Evolutionary conservation across 2,329 filamentous ascomycete species (phyloP).

Genomic region (Fusarium solani-melongenae): DNA sequence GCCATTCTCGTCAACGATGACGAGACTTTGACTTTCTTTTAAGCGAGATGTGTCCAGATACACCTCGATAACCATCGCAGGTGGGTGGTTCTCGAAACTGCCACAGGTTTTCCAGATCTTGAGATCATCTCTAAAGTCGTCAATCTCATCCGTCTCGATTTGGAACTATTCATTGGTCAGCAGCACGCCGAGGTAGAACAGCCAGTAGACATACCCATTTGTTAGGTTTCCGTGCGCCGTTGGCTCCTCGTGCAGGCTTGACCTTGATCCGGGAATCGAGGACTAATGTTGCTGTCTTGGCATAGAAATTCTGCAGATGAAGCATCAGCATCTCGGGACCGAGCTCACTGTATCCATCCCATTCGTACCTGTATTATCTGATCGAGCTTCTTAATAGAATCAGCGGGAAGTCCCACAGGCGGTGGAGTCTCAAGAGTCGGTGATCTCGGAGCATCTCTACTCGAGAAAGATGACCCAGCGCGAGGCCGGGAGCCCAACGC

Average conservation of each 20-base stretch:
- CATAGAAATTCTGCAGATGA: slow-evolving; percentile 82
- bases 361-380: slow-evolving; percentile 85
- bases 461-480: slow-evolving; percentile 56
- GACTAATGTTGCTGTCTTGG: slow-evolving; percentile 86
- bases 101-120: slow-evolving; percentile 84
- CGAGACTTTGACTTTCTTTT: slow-evolving; percentile 85
- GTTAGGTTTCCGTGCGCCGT: slow-evolving; percentile 72
- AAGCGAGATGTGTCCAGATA: slow-evolving; percentile 85
- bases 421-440: slow-evolving; percentile 60
- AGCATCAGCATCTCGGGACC: slow-evolving; percentile 18
- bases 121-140: slow-evolving; percentile 85
- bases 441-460: slow-evolving; percentile 56
- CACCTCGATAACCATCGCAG: slow-evolving; percentile 88
- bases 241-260: slow-evolving; percentile 57
- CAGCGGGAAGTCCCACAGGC: slow-evolving; percentile 65
- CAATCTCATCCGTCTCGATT: slow-evolving; percentile 91
- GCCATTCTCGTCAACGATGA: slow-evolving; percentile 87
- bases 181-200: not conserved
- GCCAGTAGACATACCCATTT: slow-evolving; percentile 77
- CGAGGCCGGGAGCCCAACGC: slow-evolving; percentile 53
- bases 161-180: slow-evolving; percentile 76
- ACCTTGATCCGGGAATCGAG: slow-evolving; percentile 83
- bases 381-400: slow-evolving; percentile 83
- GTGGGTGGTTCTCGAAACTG: slow-evolving; percentile 79
- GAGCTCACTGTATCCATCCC: not conserved